Base-by-base conservation (phyloP, 805 yeast species). In the Dipodascus albidus region DNA sequence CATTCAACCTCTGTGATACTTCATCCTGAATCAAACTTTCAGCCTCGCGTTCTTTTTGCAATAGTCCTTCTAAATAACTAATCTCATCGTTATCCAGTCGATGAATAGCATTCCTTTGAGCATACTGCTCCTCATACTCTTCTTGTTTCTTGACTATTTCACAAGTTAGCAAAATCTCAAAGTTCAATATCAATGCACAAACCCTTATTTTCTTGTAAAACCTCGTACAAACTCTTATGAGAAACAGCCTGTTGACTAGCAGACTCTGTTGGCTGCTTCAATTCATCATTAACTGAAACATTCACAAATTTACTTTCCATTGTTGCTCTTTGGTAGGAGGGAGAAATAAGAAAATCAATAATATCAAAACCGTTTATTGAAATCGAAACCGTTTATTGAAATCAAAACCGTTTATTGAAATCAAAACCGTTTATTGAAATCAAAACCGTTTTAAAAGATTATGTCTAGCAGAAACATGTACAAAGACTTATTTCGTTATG, bases 51-150 rank as follows among this genome's bases (percentile, higher is more conserved):
- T 47, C 49, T 23, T 47, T 47, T 9, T 23, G 14, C 31, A 23
- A 15, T 4, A 47, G n/a, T 22, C 49, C 31, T 22, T 47, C 49
- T 22, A 47, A 17, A 22, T 47, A 47, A 4, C 22, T 17, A n/a
- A 47, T 47, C 49, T 47, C 49, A 47, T 47, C 49, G 19, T 47
- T 23, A 22, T 47, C 49, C 3, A 47, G 49, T 4, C 49, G 49
- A 47, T 47, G 49, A 6, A 47, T 21, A 21, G 49, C 31, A 23
- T 47, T 47, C 22, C 49, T 9, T 21, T 47, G 31, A 22, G 24
- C 31, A n/a, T 47, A 47, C 31, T 47, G 19, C n/a, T 47, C 31
- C 14, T 47, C 49, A 47, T 22, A 47, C 9, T 47, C 49, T 27
- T 20, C 31, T 47, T 47, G 49, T 47, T 47, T 21, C 19, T 47